phyloP scores from a whole-genome alignment of 768 basidiomycete genomes.

The Cyathus striatus region DNA sequence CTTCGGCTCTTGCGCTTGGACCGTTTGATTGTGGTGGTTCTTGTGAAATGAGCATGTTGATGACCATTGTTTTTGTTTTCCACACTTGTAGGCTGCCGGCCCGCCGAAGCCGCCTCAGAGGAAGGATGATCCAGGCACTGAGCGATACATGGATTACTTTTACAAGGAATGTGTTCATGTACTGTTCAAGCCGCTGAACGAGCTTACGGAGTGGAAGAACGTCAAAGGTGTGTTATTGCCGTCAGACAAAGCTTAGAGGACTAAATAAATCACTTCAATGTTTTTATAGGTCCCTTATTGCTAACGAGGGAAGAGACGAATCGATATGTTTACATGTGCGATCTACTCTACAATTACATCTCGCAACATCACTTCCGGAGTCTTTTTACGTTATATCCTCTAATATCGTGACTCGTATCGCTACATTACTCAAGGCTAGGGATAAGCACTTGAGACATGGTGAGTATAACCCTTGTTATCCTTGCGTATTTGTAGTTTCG shows the following conservation, averaged over 20 bases:
- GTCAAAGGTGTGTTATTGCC: conserved; percentile 25
- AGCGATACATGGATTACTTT: conserved; percentile 90
- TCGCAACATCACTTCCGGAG: conserved; percentile 89
- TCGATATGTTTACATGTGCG: conserved; percentile 85
- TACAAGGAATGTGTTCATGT: conserved; percentile 78
- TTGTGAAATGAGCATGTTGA: conserved; percentile 3
- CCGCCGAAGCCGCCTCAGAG: conserved; percentile 31
- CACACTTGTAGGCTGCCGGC: conserved; percentile 35
- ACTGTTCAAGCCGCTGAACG: conserved; percentile 75
- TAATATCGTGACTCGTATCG: conserved; percentile 68
- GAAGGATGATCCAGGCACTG: conserved; percentile 82
- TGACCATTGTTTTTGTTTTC: conserved; percentile 12
- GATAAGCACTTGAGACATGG: conserved; percentile 94
- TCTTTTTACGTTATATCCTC: conserved; percentile 83
- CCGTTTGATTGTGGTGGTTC: too few relatives aligned
- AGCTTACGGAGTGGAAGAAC: conserved; percentile 62
- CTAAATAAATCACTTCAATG: too few relatives aligned
- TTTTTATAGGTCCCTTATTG: conserved; percentile 42
- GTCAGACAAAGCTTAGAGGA: too few relatives aligned
- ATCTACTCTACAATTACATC: conserved; percentile 85
- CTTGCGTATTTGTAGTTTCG: conserved; percentile 3
- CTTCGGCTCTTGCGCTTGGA: too few relatives aligned
- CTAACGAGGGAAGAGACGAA: conserved; percentile 74
- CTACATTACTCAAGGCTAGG: conserved; percentile 69
- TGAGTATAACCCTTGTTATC: conserved; percentile 30